phyloP scores from a whole-genome alignment of 192 early-diverging fungal species.

The Jimgerdemannia flammicorona region DNA sequence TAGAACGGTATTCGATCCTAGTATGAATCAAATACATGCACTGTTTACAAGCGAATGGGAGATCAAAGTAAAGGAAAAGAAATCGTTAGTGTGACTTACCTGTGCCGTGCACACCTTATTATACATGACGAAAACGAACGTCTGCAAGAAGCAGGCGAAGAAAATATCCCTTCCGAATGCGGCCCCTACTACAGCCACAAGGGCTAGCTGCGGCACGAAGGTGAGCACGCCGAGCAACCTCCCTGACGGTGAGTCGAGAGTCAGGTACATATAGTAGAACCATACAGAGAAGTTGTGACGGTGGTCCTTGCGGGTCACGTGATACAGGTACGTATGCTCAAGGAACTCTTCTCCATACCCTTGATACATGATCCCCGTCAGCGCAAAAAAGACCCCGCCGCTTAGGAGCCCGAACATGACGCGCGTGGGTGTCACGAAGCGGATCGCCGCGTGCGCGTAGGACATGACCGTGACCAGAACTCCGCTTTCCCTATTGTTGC shows the following conservation, averaged over 20 bases:
- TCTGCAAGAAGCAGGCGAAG: slow-evolving; percentile 90
- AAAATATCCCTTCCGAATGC: slow-evolving; percentile 77
- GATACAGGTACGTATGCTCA: slow-evolving; percentile 90
- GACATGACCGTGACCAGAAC: neutral
- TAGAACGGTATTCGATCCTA: neutral
- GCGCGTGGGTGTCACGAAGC: slow-evolving; percentile 52
- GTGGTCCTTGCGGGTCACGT: slow-evolving; percentile 93
- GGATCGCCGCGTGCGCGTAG: neutral
- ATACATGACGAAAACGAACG: slow-evolving; percentile 92
- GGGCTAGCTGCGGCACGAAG: slow-evolving; percentile 80
- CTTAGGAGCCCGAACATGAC: slow-evolving; percentile 61
- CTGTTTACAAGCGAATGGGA: no score
- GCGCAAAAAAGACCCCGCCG: slow-evolving; percentile 54
- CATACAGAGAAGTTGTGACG: slow-evolving; percentile 98
- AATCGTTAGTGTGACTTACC: slow-evolving; percentile 42
- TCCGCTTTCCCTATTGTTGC: neutral
- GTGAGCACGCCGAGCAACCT: slow-evolving; percentile 57
- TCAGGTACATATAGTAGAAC: slow-evolving; percentile 94
- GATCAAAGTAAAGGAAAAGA: neutral
- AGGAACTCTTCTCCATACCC: slow-evolving; percentile 83
- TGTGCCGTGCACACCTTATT: slow-evolving; percentile 98
- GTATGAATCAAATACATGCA: no score
- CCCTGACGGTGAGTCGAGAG: slow-evolving; percentile 33
- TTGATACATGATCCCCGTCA: slow-evolving; percentile 68
- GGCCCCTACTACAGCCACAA: slow-evolving; percentile 64